Percentiles rank a stretch among this genome's conserved stretches.
phyloP scores from a whole-genome alignment of 495 filamentous ascomycete genomes.

The Durotheca rogersii region DNA sequence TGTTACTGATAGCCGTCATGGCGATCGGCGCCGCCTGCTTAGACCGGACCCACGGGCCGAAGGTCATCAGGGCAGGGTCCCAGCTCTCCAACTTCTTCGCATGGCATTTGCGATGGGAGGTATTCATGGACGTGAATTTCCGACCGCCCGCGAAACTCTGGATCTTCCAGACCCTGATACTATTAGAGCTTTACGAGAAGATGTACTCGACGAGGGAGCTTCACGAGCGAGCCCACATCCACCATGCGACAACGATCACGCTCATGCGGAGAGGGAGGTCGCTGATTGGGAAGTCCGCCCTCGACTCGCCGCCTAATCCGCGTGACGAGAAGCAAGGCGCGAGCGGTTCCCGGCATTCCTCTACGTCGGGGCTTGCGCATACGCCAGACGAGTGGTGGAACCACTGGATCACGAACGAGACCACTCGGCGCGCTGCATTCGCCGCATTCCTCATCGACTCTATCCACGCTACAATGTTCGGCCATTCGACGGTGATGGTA shows the following conservation, averaged over 20 bases:
- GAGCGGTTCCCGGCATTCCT: constrained; percentile 60
- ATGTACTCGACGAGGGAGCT: constrained; percentile 88
- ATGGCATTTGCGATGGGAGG: constrained; percentile 88
- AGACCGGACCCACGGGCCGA: constrained; percentile 73
- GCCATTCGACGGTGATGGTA: constrained; percentile 95
- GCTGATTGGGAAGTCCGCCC: constrained; percentile 81
- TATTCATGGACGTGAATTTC: constrained; percentile 88
- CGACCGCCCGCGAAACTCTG: constrained; percentile 95
- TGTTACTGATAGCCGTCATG: constrained; percentile 91
- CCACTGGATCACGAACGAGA: constrained; percentile 93
- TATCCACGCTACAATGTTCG: constrained; percentile 97
- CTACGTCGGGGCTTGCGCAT: constrained; percentile 57
- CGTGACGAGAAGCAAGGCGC: constrained; percentile 59
- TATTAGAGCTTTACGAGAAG: constrained; percentile 95
- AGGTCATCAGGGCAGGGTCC: constrained; percentile 69
- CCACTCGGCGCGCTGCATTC: constrained; percentile 87
- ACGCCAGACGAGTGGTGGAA: constrained; percentile 92
- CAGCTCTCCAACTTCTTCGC: constrained; percentile 83
- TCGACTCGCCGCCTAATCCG: constrained; percentile 83
- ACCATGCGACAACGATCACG: constrained; percentile 93
- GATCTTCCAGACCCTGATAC: constrained; percentile 88
- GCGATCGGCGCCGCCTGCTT: constrained; percentile 88
- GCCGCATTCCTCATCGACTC: constrained; percentile 95
- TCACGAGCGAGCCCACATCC: constrained; percentile 95
- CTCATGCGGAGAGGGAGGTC: constrained; percentile 93